phyloP scores from a whole-genome alignment of 2,329 filamentous ascomycete genomes.

The Gyromitra esculenta region DNA sequence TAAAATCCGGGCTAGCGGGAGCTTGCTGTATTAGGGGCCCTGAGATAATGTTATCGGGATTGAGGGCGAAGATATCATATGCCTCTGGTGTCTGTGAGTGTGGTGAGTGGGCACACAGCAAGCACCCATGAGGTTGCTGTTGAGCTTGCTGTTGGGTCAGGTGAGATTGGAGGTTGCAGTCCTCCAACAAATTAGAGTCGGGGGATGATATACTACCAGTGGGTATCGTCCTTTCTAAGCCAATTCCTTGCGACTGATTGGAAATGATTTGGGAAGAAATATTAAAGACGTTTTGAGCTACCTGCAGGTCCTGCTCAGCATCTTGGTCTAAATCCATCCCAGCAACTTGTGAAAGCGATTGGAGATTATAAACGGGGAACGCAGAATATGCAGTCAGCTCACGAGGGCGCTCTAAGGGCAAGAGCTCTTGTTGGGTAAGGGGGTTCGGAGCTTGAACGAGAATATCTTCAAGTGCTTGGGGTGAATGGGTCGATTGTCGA shows the following conservation, averaged over 20 bases:
- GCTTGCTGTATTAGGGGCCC: no score
- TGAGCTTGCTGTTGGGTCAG: not conserved
- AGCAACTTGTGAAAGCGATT: not conserved
- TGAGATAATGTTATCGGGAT: no score
- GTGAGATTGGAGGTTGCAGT: not conserved
- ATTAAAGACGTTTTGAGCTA: not conserved
- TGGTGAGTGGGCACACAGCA: not conserved
- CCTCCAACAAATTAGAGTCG: not conserved
- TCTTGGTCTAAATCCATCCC: not conserved
- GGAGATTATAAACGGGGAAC: not conserved
- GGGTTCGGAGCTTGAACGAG: no score
- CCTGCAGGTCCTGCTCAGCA: not conserved
- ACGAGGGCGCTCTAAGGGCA: not conserved
- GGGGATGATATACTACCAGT: not conserved
- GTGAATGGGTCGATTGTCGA: not conserved
- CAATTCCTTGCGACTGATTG: not conserved
- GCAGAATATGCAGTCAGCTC: not conserved
- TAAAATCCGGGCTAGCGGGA: no score
- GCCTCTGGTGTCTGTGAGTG: not conserved
- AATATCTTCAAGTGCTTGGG: not conserved
- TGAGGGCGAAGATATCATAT: not conserved
- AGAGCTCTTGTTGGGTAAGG: not conserved
- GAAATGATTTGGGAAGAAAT: not conserved
- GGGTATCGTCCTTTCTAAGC: not conserved
- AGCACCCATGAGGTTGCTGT: not conserved